Percentiles rank a stretch among this genome's conserved stretches.
These are phyloP conservation scores for Phyllostachys edulis DNA, from an alignment of 176 grass and related monocot genomes.

Conservation along the genomic window DNA sequence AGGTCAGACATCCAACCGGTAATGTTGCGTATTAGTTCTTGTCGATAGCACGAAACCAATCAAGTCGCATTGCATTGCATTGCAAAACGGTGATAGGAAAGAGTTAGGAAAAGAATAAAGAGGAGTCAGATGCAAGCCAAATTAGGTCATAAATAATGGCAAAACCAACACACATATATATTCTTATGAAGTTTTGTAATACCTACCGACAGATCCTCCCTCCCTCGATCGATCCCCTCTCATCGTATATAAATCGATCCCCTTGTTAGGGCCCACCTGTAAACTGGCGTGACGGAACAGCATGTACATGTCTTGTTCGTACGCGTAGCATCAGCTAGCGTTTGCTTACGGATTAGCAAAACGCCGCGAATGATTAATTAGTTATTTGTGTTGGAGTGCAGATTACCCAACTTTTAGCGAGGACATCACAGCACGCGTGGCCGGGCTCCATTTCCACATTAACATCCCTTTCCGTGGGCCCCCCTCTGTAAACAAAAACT, in stretches of 20 bases:
- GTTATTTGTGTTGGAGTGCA: background rate
- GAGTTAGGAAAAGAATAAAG: background rate
- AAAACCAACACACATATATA: background rate
- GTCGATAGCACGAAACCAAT: background rate
- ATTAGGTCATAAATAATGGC: background rate
- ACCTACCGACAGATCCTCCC: conserved; percentile 7
- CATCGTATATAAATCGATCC: background rate
- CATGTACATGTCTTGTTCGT: background rate
- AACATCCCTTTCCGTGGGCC: conserved; percentile 34
- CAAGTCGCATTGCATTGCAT: background rate
- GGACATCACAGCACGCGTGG: conserved; percentile 3
- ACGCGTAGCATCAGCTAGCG: background rate
- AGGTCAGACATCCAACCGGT: background rate
- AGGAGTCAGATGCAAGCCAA: background rate
- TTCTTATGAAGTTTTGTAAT: background rate
- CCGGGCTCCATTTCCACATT: conserved; percentile 40
- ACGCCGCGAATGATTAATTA: background rate
- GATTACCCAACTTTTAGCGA: conserved; percentile 11
- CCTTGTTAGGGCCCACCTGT: background rate
- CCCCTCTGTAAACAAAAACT: conserved; percentile 20
- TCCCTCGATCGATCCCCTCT: background rate
- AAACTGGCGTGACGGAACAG: background rate
- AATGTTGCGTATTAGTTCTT: background rate
- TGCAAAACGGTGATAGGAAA: background rate
- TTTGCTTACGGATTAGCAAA: background rate